phyloP scores from a whole-genome alignment of 2,329 filamentous ascomycete genomes.

The Cryphonectria naterciae region DNA sequence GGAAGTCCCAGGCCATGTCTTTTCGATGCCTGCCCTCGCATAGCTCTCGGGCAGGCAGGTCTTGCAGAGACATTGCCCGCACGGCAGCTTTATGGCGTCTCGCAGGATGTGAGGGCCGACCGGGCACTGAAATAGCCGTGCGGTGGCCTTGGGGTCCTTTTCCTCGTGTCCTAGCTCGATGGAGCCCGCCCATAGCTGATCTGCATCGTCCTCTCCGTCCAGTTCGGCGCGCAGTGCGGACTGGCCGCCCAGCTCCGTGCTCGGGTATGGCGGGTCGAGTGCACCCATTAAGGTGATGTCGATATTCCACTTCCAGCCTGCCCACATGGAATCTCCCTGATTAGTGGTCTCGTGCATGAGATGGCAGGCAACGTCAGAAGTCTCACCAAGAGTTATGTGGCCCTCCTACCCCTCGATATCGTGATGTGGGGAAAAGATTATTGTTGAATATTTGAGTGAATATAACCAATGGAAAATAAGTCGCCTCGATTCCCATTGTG shows the following conservation, averaged over 20 bases:
- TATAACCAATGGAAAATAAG: neutral
- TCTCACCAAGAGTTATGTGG: neutral
- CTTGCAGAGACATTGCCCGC: conserved; percentile 78
- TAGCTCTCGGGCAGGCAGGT: conserved; percentile 72
- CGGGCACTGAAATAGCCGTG: conserved; percentile 78
- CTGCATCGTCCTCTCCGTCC: conserved; percentile 7
- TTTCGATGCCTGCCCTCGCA: conserved; percentile 63
- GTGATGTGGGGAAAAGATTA: neutral
- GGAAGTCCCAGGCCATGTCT: conserved; percentile 67
- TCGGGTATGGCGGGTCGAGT: conserved; percentile 15
- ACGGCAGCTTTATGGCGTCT: conserved; percentile 76
- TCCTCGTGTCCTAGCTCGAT: conserved; percentile 13
- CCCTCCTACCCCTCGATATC: conserved; percentile 1
- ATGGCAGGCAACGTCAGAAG: neutral
- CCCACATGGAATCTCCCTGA: no score
- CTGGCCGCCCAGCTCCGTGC: conserved; percentile 15
- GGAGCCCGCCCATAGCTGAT: neutral
- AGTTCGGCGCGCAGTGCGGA: conserved; percentile 11
- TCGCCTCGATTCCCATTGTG: conserved; percentile 19
- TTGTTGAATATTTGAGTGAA: neutral
- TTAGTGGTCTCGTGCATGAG: neutral
- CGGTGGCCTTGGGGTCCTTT: conserved; percentile 32
- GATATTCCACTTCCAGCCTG: no score
- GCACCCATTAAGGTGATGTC: conserved; percentile 24
- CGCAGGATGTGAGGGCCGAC: conserved; percentile 71